Conservation (phyloP, 129 eudicot genomes). For the Artemisia annua region DNA sequence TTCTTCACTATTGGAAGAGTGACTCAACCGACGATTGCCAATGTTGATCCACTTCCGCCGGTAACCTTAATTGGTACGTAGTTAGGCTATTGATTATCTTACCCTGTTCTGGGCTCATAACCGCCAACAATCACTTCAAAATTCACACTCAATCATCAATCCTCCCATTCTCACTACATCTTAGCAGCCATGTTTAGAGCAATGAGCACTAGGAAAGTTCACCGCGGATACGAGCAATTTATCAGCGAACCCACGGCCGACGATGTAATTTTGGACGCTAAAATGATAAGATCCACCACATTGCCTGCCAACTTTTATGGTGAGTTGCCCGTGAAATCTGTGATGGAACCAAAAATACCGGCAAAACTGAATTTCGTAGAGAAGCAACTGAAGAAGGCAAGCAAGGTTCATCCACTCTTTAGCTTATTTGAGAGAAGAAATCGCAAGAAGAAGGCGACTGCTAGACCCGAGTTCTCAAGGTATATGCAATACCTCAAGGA, state of each 20-base stretch:
- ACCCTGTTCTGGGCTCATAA: too few species aligned
- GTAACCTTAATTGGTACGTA: too few species aligned
- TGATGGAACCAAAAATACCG: constrained; percentile 6
- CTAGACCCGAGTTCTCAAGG: constrained; percentile 70
- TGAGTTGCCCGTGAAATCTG: not conserved
- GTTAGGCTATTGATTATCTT: too few species aligned
- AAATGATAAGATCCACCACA: constrained; percentile 18
- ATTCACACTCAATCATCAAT: too few species aligned
- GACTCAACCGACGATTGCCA: too few species aligned
- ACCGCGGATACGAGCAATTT: constrained; percentile 44
- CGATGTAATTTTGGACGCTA: constrained; percentile 9
- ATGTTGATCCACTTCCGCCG: too few species aligned
- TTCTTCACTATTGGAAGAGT: too few species aligned
- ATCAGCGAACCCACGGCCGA: constrained; percentile 32
- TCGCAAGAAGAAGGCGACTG: constrained; percentile 54
- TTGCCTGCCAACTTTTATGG: constrained; percentile 26
- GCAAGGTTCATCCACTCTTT: constrained; percentile 57
- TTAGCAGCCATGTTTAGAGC: constrained; percentile 63
- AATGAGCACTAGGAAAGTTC: constrained; percentile 46
- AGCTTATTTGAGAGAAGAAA: constrained; percentile 43
- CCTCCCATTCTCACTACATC: not conserved
- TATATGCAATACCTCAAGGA: constrained; percentile 68
- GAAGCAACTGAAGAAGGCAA: constrained; percentile 49
- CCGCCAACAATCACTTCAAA: too few species aligned
- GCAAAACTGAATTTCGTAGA: constrained; percentile 2